These are phyloP conservation scores for Diaporthe citriasiana DNA, from an alignment of 2,329 filamentous ascomycete genomes.

Conservation along the genomic window DNA sequence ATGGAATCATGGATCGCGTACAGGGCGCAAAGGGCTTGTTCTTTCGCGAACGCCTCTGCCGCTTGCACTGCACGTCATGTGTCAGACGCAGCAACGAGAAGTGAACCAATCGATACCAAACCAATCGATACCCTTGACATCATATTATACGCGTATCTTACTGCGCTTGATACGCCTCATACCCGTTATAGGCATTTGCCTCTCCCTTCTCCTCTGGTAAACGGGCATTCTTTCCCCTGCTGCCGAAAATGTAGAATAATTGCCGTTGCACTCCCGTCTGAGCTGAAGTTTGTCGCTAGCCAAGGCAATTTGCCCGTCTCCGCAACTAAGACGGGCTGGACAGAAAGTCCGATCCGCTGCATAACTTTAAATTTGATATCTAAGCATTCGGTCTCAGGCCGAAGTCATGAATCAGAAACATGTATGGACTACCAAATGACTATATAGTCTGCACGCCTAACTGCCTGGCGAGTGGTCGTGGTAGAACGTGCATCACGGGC, in stretches of 20 bases:
- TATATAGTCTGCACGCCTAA: neutral
- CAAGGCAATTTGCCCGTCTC: neutral
- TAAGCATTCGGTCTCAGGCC: neutral
- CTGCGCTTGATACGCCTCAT: neutral
- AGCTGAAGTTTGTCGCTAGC: neutral
- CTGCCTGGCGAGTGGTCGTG: no score
- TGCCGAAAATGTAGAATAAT: no score
- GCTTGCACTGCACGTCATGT: no score
- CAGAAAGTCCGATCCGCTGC: neutral
- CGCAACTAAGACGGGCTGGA: neutral
- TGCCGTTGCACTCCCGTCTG: neutral
- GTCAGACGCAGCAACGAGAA: neutral
- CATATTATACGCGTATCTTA: neutral
- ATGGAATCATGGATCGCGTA: no score
- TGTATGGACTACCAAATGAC: neutral
- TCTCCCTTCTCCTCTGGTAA: neutral
- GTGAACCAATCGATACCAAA: no score
- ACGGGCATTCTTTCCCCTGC: neutral
- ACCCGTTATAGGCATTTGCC: no score
- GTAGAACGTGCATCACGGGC: no score
- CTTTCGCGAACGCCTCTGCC: neutral
- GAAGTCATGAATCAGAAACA: rapidly evolving
- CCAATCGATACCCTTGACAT: neutral
- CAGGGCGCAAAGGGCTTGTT: no score
- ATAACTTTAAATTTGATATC: neutral